Percentiles rank a stretch among this genome's conserved stretches.
phyloP scores from a whole-genome alignment of 225 moss, liverwort and hornwort species.

The Sphagnum contortum region DNA sequence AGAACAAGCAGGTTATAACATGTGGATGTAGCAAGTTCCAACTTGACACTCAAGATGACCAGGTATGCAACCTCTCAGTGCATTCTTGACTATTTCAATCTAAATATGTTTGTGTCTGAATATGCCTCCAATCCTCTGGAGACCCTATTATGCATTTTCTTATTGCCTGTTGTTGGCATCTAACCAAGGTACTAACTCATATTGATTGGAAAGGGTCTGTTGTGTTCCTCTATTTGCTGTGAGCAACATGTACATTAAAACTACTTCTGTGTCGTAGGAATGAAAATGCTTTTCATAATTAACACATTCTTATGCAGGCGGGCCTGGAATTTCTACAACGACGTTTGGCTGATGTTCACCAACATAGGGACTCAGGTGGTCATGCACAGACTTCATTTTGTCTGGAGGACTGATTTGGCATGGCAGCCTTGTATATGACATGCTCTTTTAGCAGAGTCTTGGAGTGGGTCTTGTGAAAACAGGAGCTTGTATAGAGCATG shows the following conservation, averaged over 20 bases:
- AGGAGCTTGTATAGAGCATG: not conserved
- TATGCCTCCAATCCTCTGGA: too few species aligned
- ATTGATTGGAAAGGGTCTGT: not conserved
- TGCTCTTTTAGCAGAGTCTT: slow-evolving; percentile 69
- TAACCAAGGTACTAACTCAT: not conserved
- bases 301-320: slow-evolving; percentile 34
- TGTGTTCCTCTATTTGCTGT: not conserved
- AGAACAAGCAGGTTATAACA: slow-evolving; percentile 44
- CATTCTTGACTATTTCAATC: not conserved
- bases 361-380: slow-evolving; percentile 67
- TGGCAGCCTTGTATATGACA: slow-evolving; percentile 85
- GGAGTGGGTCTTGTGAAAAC: slow-evolving; percentile 68
- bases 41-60: slow-evolving; percentile 78
- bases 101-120: not conserved
- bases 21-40: slow-evolving; percentile 79
- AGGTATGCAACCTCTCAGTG: slow-evolving; percentile 34
- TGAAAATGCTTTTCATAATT: not conserved
- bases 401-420: slow-evolving; percentile 60
- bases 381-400: slow-evolving; percentile 53
- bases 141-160: too few species aligned
- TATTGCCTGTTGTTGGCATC: not conserved
- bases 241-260: not conserved
- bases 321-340: slow-evolving; percentile 65
- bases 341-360: slow-evolving; percentile 69
- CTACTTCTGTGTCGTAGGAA: not conserved